phyloP scores from a whole-genome alignment of 176 grass and related monocot genomes.

The Oryza brachyantha region DNA sequence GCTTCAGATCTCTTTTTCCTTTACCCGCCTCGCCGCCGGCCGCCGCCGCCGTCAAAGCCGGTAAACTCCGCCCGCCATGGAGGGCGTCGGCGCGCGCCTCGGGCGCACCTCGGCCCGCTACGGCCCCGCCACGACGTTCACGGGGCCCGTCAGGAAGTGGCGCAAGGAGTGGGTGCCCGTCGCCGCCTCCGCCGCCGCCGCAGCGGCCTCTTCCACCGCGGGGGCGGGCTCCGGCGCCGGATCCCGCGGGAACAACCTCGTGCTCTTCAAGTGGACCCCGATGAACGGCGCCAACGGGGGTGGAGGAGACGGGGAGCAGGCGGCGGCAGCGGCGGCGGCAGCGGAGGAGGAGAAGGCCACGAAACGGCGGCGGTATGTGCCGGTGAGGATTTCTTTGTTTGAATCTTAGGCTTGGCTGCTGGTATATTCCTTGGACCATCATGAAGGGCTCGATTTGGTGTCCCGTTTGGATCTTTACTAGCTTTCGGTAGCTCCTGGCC shows the following conservation, averaged over 20 bases:
- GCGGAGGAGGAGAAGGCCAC: neutral
- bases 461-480: conserved; percentile 7
- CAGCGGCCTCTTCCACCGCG: neutral
- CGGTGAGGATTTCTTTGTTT: conserved; percentile 48
- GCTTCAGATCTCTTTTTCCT: conserved; percentile 16
- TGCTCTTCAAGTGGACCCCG: conserved; percentile 66
- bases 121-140: conserved; percentile 65
- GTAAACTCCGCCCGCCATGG: conserved; percentile 30
- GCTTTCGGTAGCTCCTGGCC: neutral
- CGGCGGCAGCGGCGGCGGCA: neutral
- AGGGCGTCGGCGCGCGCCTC: conserved; percentile 57
- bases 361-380: conserved; percentile 41
- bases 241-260: conserved; percentile 43
- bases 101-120: conserved; percentile 74
- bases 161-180: conserved; percentile 73
- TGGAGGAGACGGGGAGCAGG: neutral
- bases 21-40: neutral
- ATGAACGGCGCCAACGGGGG: conserved; percentile 32
- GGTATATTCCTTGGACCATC: neutral
- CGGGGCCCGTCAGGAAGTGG: conserved; percentile 72
- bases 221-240: neutral
- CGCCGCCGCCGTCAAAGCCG: neutral
- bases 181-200: conserved; percentile 10
- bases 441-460: neutral
- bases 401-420: neutral